phyloP scores from a whole-genome alignment of 192 early-diverging fungal species.

The Spinellus fusiger region DNA sequence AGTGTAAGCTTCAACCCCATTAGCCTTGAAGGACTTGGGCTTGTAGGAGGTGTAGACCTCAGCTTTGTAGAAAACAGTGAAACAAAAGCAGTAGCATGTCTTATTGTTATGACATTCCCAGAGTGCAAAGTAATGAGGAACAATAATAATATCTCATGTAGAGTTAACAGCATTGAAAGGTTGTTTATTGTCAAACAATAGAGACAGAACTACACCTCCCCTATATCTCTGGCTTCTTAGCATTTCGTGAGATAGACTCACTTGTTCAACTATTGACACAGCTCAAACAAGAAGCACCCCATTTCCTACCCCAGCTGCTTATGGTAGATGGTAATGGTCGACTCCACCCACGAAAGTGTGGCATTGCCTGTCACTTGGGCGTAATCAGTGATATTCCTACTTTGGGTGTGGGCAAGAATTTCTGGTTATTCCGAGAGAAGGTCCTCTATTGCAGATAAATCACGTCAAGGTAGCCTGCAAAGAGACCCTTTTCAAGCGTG shows the following conservation, averaged over 20 bases:
- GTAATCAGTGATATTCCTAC: slow-evolving; percentile 68
- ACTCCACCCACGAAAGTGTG: slow-evolving; percentile 84
- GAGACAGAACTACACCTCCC: slow-evolving; percentile 62
- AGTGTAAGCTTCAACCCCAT: slow-evolving; percentile 7
- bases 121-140: slow-evolving; percentile 48
- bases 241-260: slow-evolving; percentile 78
- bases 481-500: slow-evolving; percentile 22
- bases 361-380: slow-evolving; percentile 81
- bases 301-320: slow-evolving; percentile 69
- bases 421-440: slow-evolving; percentile 62
- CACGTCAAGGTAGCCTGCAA: slow-evolving; percentile 49
- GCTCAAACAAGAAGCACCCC: slow-evolving; percentile 41
- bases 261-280: slow-evolving; percentile 49
- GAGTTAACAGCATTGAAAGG: slow-evolving; percentile 14
- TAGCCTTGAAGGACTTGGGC: slow-evolving; percentile 30
- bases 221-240: slow-evolving; percentile 88
- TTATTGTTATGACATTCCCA: slow-evolving; percentile 69
- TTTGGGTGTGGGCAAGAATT: slow-evolving; percentile 91
- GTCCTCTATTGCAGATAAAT: slow-evolving; percentile 38
- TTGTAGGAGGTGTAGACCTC: slow-evolving; percentile 72
- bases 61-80: slow-evolving; percentile 56
- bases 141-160: no score
- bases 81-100: slow-evolving; percentile 62
- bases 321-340: slow-evolving; percentile 80
- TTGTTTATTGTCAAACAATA: slow-evolving; percentile 58